Conservation (phyloP, 2,329 filamentous ascomycete species). For the Pyrenochaeta sp. region DNA sequence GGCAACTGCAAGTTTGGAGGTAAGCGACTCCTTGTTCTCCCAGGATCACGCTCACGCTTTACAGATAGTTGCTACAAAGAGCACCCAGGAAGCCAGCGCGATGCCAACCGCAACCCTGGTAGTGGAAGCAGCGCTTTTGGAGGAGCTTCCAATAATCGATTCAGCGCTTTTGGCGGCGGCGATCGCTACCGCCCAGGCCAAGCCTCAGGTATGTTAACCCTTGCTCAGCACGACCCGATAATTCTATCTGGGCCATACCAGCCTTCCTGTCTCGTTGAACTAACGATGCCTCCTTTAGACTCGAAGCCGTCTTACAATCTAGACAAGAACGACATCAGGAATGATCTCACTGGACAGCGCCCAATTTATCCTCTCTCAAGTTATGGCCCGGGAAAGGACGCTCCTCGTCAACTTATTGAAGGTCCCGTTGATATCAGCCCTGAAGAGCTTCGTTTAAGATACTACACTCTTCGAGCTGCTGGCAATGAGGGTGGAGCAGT, state of each 20-base stretch:
- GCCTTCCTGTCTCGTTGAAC: not conserved
- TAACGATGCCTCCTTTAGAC: no score
- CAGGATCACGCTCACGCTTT: conserved; percentile 12
- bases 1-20: conserved; percentile 72
- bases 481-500: conserved; percentile 67
- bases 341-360: conserved; percentile 72
- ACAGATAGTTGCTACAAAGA: conserved; percentile 66
- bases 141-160: conserved; percentile 55
- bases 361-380: conserved; percentile 87
- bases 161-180: conserved; percentile 57
- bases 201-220: conserved; percentile 47
- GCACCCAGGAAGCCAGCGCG: conserved; percentile 58
- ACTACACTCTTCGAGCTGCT: conserved; percentile 69
- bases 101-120: conserved; percentile 28
- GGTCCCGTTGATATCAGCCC: conserved; percentile 84
- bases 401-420: conserved; percentile 84
- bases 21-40: conserved; percentile 44
- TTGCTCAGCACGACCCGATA: no score
- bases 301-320: conserved; percentile 33
- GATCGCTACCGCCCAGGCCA: conserved; percentile 44
- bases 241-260: not conserved
- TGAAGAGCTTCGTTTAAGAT: conserved; percentile 80
- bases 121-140: conserved; percentile 35
- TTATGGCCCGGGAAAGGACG: conserved; percentile 79
- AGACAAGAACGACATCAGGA: conserved; percentile 39